Conservation (phyloP, 2,329 filamentous ascomycete species). For the Colletotrichum sp. region DNA sequence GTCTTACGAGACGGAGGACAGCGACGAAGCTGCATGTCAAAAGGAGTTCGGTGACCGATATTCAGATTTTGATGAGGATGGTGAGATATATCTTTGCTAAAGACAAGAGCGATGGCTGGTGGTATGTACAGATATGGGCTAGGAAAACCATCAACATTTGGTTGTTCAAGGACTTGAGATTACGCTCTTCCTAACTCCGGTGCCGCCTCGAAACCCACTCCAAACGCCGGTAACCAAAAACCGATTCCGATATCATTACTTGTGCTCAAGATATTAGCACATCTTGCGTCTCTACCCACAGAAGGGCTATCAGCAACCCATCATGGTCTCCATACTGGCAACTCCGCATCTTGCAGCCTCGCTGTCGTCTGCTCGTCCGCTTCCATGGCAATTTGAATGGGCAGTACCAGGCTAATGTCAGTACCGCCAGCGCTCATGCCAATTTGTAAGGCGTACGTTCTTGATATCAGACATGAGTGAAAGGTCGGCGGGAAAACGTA, state of each 20-base stretch:
- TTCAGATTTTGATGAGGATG: background rate
- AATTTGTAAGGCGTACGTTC: constrained; percentile 57
- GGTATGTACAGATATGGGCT: background rate
- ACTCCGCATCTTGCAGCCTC: background rate
- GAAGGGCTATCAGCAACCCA: background rate
- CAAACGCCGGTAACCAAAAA: background rate
- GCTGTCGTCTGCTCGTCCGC: constrained; percentile 18
- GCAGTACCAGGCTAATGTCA: constrained; percentile 49
- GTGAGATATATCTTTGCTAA: background rate
- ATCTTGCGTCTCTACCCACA: background rate
- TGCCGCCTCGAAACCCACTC: background rate
- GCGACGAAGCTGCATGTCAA: background rate
- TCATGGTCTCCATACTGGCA: background rate
- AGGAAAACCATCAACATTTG: background rate
- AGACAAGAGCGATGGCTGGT: background rate
- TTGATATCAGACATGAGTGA: constrained; percentile 61
- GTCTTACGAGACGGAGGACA: background rate
- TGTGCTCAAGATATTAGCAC: background rate
- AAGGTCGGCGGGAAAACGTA: constrained; percentile 61
- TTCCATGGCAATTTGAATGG: constrained; percentile 56
- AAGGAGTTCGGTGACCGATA: background rate
- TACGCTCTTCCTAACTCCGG: background rate
- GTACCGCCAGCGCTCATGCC: constrained; percentile 44
- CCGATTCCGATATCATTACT: background rate
- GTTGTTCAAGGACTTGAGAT: background rate